phyloP scores from a whole-genome alignment of 1,139 yeast species.

The Spencermartinsiella ligniputridi region DNA sequence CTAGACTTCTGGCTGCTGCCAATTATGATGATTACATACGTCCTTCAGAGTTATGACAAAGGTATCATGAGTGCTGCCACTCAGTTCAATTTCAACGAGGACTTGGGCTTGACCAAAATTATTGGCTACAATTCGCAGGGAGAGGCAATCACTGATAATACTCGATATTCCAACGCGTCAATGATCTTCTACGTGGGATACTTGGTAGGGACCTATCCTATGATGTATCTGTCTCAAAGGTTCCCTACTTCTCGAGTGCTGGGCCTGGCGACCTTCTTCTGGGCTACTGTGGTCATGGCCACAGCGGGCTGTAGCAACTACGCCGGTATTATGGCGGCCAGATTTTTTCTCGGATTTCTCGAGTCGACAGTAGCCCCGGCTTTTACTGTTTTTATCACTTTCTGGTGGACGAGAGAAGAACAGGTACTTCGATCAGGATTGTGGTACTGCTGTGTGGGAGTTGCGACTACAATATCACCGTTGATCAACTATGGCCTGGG shows the following conservation, averaged over 20 bases:
- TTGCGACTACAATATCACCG: constrained; percentile 7
- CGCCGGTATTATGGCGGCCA: constrained; percentile 10
- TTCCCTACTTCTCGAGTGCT: constrained; percentile 44
- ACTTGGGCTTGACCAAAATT: constrained; percentile 23
- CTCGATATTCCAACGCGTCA: constrained; percentile 44
- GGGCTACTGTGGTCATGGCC: constrained; percentile 13
- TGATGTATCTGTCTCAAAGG: constrained; percentile 45
- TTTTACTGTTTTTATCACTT: constrained; percentile 13
- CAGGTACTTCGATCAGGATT: constrained; percentile 10
- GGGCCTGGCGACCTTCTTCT: constrained; percentile 10
- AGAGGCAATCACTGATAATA: constrained; percentile 39
- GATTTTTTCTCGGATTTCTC: constrained; percentile 13
- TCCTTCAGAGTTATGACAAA: constrained; percentile 26
- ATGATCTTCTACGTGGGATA: constrained; percentile 46
- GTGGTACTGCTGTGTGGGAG: constrained; percentile 10
- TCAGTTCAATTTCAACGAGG: constrained; percentile 5
- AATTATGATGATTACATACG: constrained; percentile 32
- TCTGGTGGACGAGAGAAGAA: constrained; percentile 14
- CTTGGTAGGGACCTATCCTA: constrained; percentile 41
- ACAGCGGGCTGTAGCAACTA: constrained; percentile 11
- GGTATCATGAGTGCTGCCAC: constrained; percentile 4
- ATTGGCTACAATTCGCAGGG: neutral
- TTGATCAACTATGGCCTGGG: constrained; percentile 10
- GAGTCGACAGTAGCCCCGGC: constrained; percentile 15
- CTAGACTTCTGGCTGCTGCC: constrained; percentile 56